These are phyloP conservation scores for Trichoderma atrobrunneum DNA, from an alignment of 2,329 filamentous ascomycete species.

Conservation along the genomic window DNA sequence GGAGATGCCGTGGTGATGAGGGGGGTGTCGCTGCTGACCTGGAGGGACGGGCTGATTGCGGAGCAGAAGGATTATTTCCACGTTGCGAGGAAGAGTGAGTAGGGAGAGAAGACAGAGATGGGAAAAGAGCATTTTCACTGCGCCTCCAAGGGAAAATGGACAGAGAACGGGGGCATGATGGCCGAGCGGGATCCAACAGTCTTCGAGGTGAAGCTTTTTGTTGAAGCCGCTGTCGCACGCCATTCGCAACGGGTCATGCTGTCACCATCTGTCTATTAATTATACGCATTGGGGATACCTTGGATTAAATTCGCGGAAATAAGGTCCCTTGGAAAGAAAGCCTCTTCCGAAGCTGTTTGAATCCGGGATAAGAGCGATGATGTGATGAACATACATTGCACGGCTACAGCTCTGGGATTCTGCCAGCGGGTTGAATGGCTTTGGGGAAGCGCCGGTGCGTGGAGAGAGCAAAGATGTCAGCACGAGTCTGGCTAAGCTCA, in stretches of 20 bases:
- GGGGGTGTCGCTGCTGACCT: constrained; percentile 11
- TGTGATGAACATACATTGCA: neutral
- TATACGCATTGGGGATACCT: neutral
- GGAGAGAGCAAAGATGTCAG: neutral
- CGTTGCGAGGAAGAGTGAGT: neutral
- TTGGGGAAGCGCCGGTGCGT: neutral
- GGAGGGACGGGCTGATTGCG: constrained; percentile 8
- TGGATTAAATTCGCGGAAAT: neutral
- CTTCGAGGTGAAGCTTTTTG: neutral
- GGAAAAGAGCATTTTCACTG: neutral
- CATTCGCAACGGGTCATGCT: neutral
- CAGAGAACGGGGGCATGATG: neutral
- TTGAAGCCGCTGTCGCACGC: neutral
- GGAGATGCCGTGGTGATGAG: constrained; percentile 7
- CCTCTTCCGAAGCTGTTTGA: neutral
- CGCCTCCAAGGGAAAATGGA: neutral
- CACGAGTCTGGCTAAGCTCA: neutral
- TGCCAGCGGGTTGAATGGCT: neutral
- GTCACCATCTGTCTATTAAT: neutral
- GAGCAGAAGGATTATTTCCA: constrained; percentile 17
- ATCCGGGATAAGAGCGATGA: neutral
- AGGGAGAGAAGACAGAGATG: neutral
- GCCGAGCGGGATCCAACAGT: neutral
- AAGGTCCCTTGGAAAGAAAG: neutral
- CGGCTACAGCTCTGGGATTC: neutral